Conservation (phyloP, 495 filamentous ascomycete species). For the Pseudomonodictys pantanalensis region DNA sequence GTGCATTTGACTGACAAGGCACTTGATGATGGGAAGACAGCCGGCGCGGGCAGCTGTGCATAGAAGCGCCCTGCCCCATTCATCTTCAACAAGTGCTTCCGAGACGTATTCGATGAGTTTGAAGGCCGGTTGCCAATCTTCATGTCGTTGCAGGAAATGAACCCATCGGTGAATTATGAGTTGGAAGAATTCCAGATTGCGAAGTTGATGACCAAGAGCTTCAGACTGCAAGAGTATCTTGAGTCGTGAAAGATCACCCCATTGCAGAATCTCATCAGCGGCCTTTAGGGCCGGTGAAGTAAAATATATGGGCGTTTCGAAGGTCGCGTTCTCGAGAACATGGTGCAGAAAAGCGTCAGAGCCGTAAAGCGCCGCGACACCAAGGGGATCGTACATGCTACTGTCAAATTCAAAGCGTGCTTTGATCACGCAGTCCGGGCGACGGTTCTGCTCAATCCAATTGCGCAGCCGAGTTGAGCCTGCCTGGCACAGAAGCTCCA, state of each 20-base stretch:
- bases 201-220: constrained; percentile 7
- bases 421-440: constrained; percentile 6
- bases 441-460: constrained; percentile 12
- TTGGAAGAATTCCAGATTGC: constrained; percentile 4
- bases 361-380: constrained; percentile 4
- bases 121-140: constrained; percentile 1
- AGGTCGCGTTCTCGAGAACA: constrained; percentile 6
- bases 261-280: constrained; percentile 9
- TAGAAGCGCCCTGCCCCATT: constrained; percentile 10
- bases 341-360: constrained; percentile 6
- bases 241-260: constrained; percentile 11
- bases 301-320: neutral
- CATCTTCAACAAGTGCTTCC: constrained; percentile 6
- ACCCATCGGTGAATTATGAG: constrained; percentile 1
- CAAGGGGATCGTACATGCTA: constrained; percentile 6
- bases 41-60: constrained; percentile 7
- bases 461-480: constrained; percentile 12
- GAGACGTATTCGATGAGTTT: constrained; percentile 4
- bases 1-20: constrained; percentile 1
- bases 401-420: constrained; percentile 8
- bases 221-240: constrained; percentile 2
- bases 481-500: constrained; percentile 7
- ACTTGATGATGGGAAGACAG: constrained; percentile 9
- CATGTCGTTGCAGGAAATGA: neutral
- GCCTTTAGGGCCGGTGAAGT: constrained; percentile 2